Conservation (phyloP, 2,329 filamentous ascomycete genomes). For the Zasmidium angulare region DNA sequence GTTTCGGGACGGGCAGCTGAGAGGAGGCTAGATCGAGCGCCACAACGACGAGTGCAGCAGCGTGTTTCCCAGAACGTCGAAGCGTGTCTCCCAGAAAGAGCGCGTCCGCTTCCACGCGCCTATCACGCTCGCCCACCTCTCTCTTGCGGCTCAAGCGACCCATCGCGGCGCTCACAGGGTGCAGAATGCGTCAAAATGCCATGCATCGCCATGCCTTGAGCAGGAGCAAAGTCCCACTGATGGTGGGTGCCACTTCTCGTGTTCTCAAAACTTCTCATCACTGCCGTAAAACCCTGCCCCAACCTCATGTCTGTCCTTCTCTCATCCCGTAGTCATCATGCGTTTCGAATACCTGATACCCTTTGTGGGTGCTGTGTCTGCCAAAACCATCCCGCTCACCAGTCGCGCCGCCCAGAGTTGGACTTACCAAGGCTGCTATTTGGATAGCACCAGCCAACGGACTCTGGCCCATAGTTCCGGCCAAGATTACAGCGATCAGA, state of each 20-base stretch:
- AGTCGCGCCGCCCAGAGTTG: background rate
- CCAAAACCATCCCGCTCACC: background rate
- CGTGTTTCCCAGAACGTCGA: background rate
- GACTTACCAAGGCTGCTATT: slow-evolving; percentile 15
- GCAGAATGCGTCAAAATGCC: background rate
- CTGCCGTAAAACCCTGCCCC: background rate
- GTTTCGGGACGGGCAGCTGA: too few species aligned
- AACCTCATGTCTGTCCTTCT: background rate
- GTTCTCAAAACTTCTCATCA: background rate
- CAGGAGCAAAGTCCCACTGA: background rate
- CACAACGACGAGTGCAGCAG: background rate
- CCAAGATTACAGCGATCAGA: slow-evolving; percentile 4
- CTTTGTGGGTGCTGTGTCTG: background rate
- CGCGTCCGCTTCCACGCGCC: background rate
- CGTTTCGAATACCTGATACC: background rate
- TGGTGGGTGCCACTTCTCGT: background rate
- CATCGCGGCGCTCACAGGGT: background rate
- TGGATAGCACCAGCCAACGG: slow-evolving; percentile 9
- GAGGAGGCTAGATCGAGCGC: background rate
- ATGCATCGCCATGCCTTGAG: background rate
- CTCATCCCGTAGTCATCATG: background rate
- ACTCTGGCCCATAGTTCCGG: slow-evolving; percentile 4
- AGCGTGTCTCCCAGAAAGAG: background rate
- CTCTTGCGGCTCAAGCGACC: background rate
- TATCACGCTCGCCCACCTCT: background rate